phyloP scores from a whole-genome alignment of 345 rosid species.

The Gossypium australe region DNA sequence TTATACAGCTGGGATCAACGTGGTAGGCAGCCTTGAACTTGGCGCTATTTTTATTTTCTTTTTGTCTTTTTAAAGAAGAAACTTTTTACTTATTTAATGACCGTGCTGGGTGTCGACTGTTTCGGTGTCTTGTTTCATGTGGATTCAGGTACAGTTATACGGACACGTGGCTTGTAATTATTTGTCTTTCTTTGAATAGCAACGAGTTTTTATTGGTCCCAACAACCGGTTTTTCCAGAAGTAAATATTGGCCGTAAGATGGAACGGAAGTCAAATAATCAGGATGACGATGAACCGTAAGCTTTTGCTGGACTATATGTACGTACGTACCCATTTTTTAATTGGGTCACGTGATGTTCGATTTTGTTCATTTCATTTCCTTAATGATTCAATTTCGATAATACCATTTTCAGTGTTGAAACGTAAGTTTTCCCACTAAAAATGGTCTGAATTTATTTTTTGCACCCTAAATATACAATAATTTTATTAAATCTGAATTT shows the following conservation, averaged over 20 bases:
- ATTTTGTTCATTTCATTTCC: background rate
- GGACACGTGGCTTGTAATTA: background rate
- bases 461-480: too few species aligned
- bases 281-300: background rate
- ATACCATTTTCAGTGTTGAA: too few species aligned
- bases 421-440: too few species aligned
- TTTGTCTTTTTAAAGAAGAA: background rate
- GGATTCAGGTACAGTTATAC: background rate
- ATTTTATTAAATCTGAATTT: too few species aligned
- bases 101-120: background rate
- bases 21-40: conserved; percentile 29
- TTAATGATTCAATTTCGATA: too few species aligned
- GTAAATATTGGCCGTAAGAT: conserved; percentile 1
- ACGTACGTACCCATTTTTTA: background rate
- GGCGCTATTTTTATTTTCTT: conserved; percentile 14
- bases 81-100: background rate
- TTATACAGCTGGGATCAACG: conserved; percentile 28
- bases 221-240: background rate
- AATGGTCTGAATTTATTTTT: too few species aligned
- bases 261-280: background rate
- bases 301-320: background rate
- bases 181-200: background rate
- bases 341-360: background rate
- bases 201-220: background rate
- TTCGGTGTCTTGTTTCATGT: background rate